Conservation (phyloP, 75 land plant genomes). For the Isoetes taiwanensis region DNA sequence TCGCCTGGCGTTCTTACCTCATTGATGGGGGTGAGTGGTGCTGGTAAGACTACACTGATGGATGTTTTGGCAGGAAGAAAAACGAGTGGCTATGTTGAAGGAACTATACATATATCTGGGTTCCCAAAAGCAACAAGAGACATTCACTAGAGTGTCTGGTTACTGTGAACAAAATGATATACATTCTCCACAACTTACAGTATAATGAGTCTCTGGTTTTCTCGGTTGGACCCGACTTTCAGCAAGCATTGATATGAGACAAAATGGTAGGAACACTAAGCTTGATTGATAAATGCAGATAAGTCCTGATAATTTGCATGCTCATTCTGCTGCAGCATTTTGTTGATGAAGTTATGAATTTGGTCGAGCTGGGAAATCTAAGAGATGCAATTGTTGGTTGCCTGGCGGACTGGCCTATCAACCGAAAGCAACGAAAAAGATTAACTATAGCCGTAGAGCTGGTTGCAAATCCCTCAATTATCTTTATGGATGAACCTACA, state of each 20-base stretch:
- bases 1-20: slow-evolving; percentile 34
- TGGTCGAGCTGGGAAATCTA: background rate
- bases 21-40: slow-evolving; percentile 39
- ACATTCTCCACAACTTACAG: slow-evolving; percentile 45
- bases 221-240: slow-evolving; percentile 44
- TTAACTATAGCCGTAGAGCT: slow-evolving; percentile 4
- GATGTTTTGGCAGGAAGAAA: slow-evolving; percentile 46
- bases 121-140: slow-evolving; percentile 42
- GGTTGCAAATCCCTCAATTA: slow-evolving; percentile 3
- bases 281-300: background rate
- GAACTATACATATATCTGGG: slow-evolving; percentile 32
- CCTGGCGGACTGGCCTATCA: background rate
- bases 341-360: slow-evolving; percentile 4
- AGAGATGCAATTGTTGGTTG: background rate
- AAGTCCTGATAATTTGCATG: background rate
- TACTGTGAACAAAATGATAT: slow-evolving; percentile 47
- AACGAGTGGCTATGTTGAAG: slow-evolving; percentile 44
- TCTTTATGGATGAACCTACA: slow-evolving; percentile 2
- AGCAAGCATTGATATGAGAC: slow-evolving; percentile 14
- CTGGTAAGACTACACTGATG: slow-evolving; percentile 46
- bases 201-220: slow-evolving; percentile 35
- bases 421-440: background rate
- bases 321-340: background rate
- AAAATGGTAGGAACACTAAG: slow-evolving; percentile 1
- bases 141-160: slow-evolving; percentile 37